Base-by-base conservation (phyloP, 2,329 filamentous ascomycete species). In the Pseudonectria foliicola region DNA sequence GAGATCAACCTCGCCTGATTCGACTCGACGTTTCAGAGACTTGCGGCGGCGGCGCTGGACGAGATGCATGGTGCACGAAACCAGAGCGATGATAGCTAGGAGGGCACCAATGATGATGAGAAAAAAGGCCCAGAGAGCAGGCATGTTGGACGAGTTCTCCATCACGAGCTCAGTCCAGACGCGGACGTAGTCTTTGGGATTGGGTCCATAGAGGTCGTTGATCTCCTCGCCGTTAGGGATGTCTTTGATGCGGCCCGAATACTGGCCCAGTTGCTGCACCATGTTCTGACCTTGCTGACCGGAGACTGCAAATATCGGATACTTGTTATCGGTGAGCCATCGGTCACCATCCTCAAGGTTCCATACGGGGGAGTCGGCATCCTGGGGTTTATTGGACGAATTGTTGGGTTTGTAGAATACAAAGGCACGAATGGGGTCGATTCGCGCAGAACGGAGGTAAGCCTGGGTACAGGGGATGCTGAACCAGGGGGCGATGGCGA, bases 401-500 rank as follows among this genome's bases (percentile, higher is more conserved):
- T 72, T 71, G 40, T 71, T 66, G 4, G 77, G 73, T 23, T 65
- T 66, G 55, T 80, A 83, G 46, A 82, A 80, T 26, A 83, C 63
- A 52, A 83, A 74, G 14, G 66, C 78, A 27, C 77, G 71, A 8
- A 82, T 68, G 15, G 75, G 71, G 45, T 80, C 75, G 36, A 60
- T 50, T 23, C 68, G 64, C n/a, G 75, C 72, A 13, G 75, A 69
- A 13, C 70, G 62, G 30, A 96, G 70, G 55, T 87, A 95, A 29
- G 81, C 73, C 36, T 71, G 62, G 10, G 85, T 83, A 55, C 90
- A 98, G 16, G 76, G 65, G 7, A 71, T 64, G 42, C 73, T 83
- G 49, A 87, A 77, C 89, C 90, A 96, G 18, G 90, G 90, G 15
- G 86, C 89, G 34, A 95, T 64, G 18, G 84, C 89, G 48, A 95